phyloP scores from a whole-genome alignment of 1,139 yeast species.

The Zygoascus sp. region DNA sequence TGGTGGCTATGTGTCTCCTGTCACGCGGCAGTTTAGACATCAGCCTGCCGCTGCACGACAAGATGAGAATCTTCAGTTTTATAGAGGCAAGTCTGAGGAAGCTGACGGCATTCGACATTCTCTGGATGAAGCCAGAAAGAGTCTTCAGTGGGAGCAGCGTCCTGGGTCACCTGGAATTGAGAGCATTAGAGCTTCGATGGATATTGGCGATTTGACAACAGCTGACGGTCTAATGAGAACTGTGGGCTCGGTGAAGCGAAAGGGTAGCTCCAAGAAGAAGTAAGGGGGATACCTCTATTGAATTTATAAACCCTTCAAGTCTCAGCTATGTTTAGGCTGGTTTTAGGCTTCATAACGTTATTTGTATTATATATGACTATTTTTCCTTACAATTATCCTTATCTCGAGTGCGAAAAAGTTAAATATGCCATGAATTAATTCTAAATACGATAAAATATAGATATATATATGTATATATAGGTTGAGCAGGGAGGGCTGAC shows the following conservation, averaged over 20 bases:
- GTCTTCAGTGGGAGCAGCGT: slow-evolving; percentile 28
- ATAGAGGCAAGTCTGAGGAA: slow-evolving; percentile 5
- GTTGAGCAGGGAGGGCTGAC: neutral
- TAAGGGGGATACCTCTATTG: too few species aligned
- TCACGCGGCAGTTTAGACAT: slow-evolving; percentile 5
- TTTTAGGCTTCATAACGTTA: neutral
- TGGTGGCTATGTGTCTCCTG: slow-evolving; percentile 6
- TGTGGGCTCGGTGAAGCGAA: slow-evolving; percentile 17
- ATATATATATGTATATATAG: too few species aligned
- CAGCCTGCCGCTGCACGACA: slow-evolving; percentile 2
- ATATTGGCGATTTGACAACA: slow-evolving; percentile 28
- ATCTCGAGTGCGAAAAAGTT: too few species aligned
- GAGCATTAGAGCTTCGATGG: slow-evolving; percentile 29
- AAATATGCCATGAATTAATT: slow-evolving; percentile 1
- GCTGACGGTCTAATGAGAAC: slow-evolving; percentile 29
- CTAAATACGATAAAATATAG: too few species aligned
- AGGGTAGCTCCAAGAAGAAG: neutral
- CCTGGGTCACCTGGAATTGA: slow-evolving; percentile 27
- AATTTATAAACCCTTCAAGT: too few species aligned
- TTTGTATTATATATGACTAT: neutral
- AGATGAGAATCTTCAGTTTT: slow-evolving; percentile 3
- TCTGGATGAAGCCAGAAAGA: slow-evolving; percentile 21
- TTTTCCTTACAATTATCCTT: neutral
- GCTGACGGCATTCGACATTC: slow-evolving; percentile 15
- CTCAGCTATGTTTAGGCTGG: neutral